Evolutionary conservation across 371 early-diverging fungal genomes (phyloP).

Genomic region (Saksenaea vasiformis): DNA sequence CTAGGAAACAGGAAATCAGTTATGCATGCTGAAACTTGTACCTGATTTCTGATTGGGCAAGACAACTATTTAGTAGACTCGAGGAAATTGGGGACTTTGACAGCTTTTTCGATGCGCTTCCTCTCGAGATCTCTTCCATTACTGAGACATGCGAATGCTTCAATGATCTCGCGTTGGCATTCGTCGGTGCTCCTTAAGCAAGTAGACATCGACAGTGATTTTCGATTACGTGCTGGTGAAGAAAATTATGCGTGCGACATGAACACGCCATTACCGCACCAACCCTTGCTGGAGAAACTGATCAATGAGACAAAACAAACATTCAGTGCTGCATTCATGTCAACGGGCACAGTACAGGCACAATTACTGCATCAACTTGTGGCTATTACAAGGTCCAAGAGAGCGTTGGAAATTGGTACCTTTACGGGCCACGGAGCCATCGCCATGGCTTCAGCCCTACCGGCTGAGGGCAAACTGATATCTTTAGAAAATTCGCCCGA

Average conservation of each 20-base stretch:
- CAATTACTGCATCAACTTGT: slow-evolving; percentile 44
- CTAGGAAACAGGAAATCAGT: no score
- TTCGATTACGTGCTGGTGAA: slow-evolving; percentile 26
- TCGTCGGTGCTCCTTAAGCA: slow-evolving; percentile 11
- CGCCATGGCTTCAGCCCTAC: slow-evolving; percentile 62
- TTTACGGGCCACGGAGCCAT: slow-evolving; percentile 64
- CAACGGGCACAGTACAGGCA: slow-evolving; percentile 47
- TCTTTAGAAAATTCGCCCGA: slow-evolving; percentile 51
- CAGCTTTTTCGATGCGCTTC: no score
- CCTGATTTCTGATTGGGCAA: no score
- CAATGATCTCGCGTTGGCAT: slow-evolving; percentile 11
- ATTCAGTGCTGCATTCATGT: slow-evolving; percentile 40
- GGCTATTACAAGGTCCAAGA: slow-evolving; percentile 31
- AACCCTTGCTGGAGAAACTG: slow-evolving; percentile 10
- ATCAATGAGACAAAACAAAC: slow-evolving; percentile 22
- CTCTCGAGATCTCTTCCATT: no score
- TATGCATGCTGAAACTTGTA: no score
- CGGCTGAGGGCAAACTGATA: slow-evolving; percentile 23
- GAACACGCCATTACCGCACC: slow-evolving; percentile 25
- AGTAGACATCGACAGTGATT: slow-evolving; percentile 10
- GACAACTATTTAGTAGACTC: no score
- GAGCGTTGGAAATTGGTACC: slow-evolving; percentile 61
- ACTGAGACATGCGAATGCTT: no score
- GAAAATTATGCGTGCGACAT: slow-evolving; percentile 22
- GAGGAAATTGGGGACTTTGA: no score